Evolutionary conservation across 148 eudicot species (phyloP).

Genomic region (Rheum nobile): DNA sequence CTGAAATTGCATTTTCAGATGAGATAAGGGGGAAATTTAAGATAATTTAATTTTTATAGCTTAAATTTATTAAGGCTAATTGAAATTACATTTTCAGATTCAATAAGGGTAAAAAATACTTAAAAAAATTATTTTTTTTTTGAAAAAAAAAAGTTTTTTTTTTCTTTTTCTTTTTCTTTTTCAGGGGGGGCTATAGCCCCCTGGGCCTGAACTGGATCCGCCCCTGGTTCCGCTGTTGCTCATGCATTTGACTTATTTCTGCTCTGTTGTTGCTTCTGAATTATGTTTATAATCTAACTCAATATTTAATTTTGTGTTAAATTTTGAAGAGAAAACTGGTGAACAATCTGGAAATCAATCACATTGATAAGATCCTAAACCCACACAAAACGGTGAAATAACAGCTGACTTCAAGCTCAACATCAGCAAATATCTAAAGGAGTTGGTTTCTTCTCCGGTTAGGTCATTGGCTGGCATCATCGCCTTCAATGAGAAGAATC

Average conservation of each 20-base stretch:
- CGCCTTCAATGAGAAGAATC: slow-evolving; percentile 37
- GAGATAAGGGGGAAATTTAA: too few species aligned
- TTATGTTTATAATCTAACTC: too few species aligned
- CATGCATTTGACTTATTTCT: slow-evolving; percentile 42
- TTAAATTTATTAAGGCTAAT: too few species aligned
- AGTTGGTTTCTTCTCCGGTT: slow-evolving; percentile 38
- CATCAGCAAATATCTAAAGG: slow-evolving; percentile 23
- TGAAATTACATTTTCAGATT: too few species aligned
- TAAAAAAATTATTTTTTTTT: too few species aligned
- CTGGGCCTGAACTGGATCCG: too few species aligned
- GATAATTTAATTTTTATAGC: too few species aligned
- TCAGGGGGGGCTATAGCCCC: too few species aligned
- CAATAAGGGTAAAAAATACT: too few species aligned
- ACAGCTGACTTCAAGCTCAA: slow-evolving; percentile 35
- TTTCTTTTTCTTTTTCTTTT: too few species aligned
- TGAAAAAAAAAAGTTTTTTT: too few species aligned
- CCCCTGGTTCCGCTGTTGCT: slow-evolving; percentile 15
- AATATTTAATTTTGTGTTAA: background rate
- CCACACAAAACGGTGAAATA: slow-evolving; percentile 20
- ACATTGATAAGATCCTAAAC: slow-evolving; percentile 19
- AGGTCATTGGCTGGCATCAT: slow-evolving; percentile 43
- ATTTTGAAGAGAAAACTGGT: slow-evolving; percentile 19
- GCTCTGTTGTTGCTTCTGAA: background rate
- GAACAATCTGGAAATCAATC: slow-evolving; percentile 28
- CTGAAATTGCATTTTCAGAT: too few species aligned